These are phyloP conservation scores for Colletotrichum salicis DNA, from an alignment of 2,329 filamentous ascomycete species.

Conservation along the genomic window DNA sequence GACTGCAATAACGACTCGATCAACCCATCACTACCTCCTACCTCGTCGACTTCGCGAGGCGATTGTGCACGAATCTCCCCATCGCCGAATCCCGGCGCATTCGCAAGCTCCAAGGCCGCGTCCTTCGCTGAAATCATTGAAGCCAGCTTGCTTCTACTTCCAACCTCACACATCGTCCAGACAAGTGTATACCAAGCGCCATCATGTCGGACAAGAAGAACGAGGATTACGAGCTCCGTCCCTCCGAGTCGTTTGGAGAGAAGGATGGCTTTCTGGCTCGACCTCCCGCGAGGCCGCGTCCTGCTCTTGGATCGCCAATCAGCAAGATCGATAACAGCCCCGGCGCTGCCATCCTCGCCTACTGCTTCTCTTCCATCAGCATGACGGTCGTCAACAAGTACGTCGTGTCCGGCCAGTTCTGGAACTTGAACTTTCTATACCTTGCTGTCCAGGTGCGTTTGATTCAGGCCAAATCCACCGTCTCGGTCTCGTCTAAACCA, in stretches of 20 bases:
- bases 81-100: constrained; percentile 8
- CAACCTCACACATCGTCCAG: constrained; percentile 47
- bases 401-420: constrained; percentile 87
- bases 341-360: constrained; percentile 82
- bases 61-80: background rate
- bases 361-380: constrained; percentile 95
- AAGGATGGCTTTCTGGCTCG: constrained; percentile 61
- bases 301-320: constrained; percentile 44
- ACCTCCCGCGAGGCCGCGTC: constrained; percentile 49
- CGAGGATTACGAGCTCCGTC: constrained; percentile 79
- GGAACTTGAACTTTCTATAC: constrained; percentile 97
- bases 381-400: constrained; percentile 99
- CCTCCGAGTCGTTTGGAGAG: constrained; percentile 69
- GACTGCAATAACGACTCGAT: constrained; percentile 1
- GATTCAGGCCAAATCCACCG: background rate
- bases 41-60: background rate
- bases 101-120: constrained; percentile 1
- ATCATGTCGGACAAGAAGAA: constrained; percentile 90
- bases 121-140: background rate
- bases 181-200: background rate
- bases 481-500: constrained; percentile 7
- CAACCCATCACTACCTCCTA: background rate
- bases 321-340: constrained; percentile 78
- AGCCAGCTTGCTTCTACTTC: constrained; percentile 6
- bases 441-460: constrained; percentile 87